These are phyloP conservation scores for Neospermospora avenae DNA, from an alignment of 2,329 filamentous ascomycete genomes.

Conservation along the genomic window DNA sequence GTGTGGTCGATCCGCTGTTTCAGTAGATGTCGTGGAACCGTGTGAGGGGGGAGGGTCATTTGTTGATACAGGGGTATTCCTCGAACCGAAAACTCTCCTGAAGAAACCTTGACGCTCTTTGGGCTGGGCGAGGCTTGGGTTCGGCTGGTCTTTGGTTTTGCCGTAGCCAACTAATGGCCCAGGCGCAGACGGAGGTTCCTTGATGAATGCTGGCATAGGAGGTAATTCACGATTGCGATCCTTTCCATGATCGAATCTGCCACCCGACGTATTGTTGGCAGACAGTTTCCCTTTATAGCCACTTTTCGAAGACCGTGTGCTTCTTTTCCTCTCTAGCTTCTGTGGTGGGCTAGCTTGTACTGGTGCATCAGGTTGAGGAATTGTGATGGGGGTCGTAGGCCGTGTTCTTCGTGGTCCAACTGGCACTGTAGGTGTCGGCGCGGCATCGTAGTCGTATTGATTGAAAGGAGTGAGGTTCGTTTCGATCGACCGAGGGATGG, in stretches of 20 bases:
- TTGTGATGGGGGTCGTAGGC: conserved; percentile 38
- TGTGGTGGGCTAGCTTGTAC: conserved; percentile 18
- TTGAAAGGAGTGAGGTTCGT: conserved; percentile 18
- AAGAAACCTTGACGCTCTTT: conserved; percentile 87
- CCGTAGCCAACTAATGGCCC: conserved; percentile 49
- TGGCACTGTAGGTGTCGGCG: conserved; percentile 81
- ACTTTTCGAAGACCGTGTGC: conserved; percentile 51
- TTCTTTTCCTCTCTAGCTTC: conserved; percentile 53
- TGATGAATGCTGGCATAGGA: conserved; percentile 38
- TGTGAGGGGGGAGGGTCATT: conserved; percentile 34
- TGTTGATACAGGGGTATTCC: conserved; percentile 41
- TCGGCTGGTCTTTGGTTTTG: conserved; percentile 35
- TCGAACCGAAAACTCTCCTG: conserved; percentile 78
- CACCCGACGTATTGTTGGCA: conserved; percentile 33
- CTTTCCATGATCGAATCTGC: conserved; percentile 34
- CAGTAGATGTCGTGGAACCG: conserved; percentile 38
- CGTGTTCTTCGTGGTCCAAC: conserved; percentile 65
- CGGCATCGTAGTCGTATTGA: conserved; percentile 66
- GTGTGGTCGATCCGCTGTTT: conserved; percentile 39
- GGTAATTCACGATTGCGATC: conserved; percentile 31
- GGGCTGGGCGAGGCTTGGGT: conserved; percentile 40
- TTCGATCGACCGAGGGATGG: conserved; percentile 28
- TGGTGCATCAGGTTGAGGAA: conserved; percentile 25
- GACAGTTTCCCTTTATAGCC: conserved; percentile 41
- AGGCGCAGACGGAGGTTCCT: conserved; percentile 50